Evolutionary conservation across 352 stramenopile genomes (phyloP).

Genomic region (Globisporangium yorkense): DNA sequence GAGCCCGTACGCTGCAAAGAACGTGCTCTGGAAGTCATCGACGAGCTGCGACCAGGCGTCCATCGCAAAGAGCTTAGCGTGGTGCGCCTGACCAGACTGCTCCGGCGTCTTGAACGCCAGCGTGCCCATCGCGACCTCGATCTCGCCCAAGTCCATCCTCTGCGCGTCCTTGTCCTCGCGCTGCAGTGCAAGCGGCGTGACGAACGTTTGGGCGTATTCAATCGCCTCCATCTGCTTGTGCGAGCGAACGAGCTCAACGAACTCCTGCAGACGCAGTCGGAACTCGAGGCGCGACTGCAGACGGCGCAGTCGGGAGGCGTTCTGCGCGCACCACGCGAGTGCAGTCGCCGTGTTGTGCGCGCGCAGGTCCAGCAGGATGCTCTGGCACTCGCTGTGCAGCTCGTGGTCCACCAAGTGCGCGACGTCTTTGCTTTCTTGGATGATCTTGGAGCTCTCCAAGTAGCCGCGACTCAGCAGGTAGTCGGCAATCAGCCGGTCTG

Average conservation of each 20-base stretch:
- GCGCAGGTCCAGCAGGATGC: constrained; percentile 50
- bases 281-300: constrained; percentile 73
- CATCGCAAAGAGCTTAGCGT: constrained; percentile 55
- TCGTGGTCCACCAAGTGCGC: constrained; percentile 62
- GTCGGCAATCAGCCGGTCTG: constrained; percentile 61
- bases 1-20: constrained; percentile 63
- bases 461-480: constrained; percentile 68
- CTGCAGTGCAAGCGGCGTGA: constrained; percentile 66
- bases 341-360: constrained; percentile 39
- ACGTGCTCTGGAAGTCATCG: constrained; percentile 54
- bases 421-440: constrained; percentile 60
- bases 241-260: constrained; percentile 73
- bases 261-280: constrained; percentile 64
- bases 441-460: constrained; percentile 58
- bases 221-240: constrained; percentile 68
- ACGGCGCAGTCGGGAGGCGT: constrained; percentile 63
- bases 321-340: constrained; percentile 65
- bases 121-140: constrained; percentile 74
- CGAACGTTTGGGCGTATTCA: constrained; percentile 50
- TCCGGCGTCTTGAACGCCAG: constrained; percentile 59
- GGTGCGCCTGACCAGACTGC: constrained; percentile 53
- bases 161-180: constrained; percentile 44
- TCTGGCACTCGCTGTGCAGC: constrained; percentile 45
- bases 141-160: constrained; percentile 48
- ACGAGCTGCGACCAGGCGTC: constrained; percentile 54